A percentile compares a stretch with the other conserved stretches of the same genome.
Conservation (phyloP, 75 land plant species). For the Pinus tabuliformis region DNA sequence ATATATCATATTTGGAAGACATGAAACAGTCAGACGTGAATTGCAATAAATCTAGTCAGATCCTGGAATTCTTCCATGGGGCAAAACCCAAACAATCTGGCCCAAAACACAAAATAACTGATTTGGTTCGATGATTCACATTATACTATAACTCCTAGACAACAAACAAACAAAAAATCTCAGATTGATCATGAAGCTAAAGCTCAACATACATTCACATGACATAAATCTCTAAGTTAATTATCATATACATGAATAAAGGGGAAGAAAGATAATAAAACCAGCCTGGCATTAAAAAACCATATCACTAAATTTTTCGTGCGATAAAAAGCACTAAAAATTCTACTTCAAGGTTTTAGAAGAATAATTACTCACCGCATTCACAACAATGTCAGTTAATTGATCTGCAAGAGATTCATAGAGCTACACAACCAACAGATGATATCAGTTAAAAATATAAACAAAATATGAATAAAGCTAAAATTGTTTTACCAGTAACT, state of each 20-base stretch:
- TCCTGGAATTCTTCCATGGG: too few species aligned
- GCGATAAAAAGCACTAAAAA: neutral
- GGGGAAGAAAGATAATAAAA: neutral
- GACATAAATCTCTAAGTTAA: neutral
- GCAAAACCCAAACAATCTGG: too few species aligned
- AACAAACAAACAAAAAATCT: too few species aligned
- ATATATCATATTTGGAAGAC: too few species aligned
- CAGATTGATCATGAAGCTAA: too few species aligned
- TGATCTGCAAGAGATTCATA: slow-evolving; percentile 95
- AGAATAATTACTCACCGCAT: slow-evolving; percentile 57
- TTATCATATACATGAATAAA: neutral
- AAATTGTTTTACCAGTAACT: neutral
- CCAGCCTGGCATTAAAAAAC: neutral
- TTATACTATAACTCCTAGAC: too few species aligned
- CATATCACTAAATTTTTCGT: too few species aligned
- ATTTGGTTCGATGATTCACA: too few species aligned
- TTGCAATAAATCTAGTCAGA: too few species aligned
- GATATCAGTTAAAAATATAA: neutral
- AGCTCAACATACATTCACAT: neutral
- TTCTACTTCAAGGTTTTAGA: neutral
- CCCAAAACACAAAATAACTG: too few species aligned
- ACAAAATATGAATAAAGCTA: neutral
- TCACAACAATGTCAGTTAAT: slow-evolving; percentile 90
- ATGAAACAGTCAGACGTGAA: too few species aligned
- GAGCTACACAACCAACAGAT: slow-evolving; percentile 36